These are phyloP conservation scores for Colletotrichum shisoi DNA, from an alignment of 2,329 filamentous ascomycete genomes.

Conservation along the genomic window DNA sequence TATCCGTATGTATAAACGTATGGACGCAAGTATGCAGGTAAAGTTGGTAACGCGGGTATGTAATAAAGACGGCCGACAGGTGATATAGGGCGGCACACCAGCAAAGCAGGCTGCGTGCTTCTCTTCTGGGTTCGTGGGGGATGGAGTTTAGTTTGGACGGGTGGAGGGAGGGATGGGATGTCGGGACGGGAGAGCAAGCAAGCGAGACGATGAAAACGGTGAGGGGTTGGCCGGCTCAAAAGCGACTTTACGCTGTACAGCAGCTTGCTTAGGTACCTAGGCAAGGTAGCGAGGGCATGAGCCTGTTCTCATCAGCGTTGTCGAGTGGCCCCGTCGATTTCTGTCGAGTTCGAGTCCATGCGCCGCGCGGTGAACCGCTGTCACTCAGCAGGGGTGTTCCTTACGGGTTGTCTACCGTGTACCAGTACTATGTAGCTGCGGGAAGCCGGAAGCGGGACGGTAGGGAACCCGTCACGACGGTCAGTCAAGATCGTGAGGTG, in stretches of 20 bases:
- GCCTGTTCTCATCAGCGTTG: slow-evolving; percentile 9
- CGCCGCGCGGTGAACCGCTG: slow-evolving; percentile 31
- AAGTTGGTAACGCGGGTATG: slow-evolving; percentile 27
- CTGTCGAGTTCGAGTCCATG: slow-evolving; percentile 25
- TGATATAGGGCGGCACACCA: slow-evolving; percentile 34
- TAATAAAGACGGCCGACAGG: slow-evolving; percentile 34
- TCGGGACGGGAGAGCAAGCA: slow-evolving; percentile 4
- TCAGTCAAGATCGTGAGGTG: slow-evolving; percentile 13
- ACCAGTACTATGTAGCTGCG: slow-evolving; percentile 21
- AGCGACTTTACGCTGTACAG: not conserved
- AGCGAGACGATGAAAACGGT: slow-evolving; percentile 19
- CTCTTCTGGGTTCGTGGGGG: slow-evolving; percentile 29
- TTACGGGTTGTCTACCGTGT: slow-evolving; percentile 30
- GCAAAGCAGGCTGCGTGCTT: slow-evolving; percentile 27
- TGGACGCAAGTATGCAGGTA: slow-evolving; percentile 14
- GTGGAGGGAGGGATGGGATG: not conserved
- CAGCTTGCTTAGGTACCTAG: too few relatives aligned
- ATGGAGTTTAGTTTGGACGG: not conserved
- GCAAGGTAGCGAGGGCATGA: not conserved
- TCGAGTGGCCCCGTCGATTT: slow-evolving; percentile 9
- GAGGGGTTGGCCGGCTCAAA: slow-evolving; percentile 34
- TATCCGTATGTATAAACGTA: slow-evolving; percentile 24
- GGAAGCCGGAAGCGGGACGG: slow-evolving; percentile 36
- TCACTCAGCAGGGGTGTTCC: slow-evolving; percentile 31
- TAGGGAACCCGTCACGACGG: slow-evolving; percentile 36